Base-by-base conservation (phyloP, 805 yeast genomes). In the Saccharomycopsis microspora region DNA sequence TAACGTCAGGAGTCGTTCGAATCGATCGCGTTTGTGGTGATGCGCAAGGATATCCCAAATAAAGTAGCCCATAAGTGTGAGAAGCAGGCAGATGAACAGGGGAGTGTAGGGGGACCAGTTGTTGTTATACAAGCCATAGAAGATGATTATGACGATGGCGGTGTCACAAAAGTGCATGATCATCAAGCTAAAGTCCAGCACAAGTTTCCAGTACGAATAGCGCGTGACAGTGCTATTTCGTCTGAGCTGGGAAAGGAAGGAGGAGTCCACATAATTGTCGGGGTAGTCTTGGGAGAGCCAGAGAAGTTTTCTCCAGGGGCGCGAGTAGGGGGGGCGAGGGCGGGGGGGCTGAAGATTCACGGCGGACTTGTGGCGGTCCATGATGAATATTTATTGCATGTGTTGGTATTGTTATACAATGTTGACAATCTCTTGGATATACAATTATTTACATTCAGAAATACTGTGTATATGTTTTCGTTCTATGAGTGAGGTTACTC, bases 211-310 rank as follows among this genome's bases (percentile, higher is more conserved):
- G 56, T 74, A 82, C 1, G 84, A 72, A 60, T 86, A 82, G 45
- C 69, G 70, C 27, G 76, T 74, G 34, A 86, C 93, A 3, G 89
- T 80, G 30, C 87, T 69, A 64, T 87, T 87, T 38, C 93, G 68
- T 54, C 77, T 77, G 51, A 87, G 69, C 59, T 84, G 94, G 3
- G 87, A 78, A n/a, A 89, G 68, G 60, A 90, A 90, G 3, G 88
- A 74, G 2, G 67, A 64, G 59, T 88, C 94, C 1, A 95, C 90
- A 64, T 85, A 86, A 63, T 89, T 93, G 61, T 90, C 98, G 0
- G 95, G 94, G 58, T 80, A 89, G 9, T 83, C 83, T 60, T 89
- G 96, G 49, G 75, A 73, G 34, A 83, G 74, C 82, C 95, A 93
- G 8, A 90, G 71, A 37, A 88, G 74, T 58, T 93, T 84, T 57